Base-by-base conservation (phyloP, 768 basidiomycete species). In the Crucibulum laeve region DNA sequence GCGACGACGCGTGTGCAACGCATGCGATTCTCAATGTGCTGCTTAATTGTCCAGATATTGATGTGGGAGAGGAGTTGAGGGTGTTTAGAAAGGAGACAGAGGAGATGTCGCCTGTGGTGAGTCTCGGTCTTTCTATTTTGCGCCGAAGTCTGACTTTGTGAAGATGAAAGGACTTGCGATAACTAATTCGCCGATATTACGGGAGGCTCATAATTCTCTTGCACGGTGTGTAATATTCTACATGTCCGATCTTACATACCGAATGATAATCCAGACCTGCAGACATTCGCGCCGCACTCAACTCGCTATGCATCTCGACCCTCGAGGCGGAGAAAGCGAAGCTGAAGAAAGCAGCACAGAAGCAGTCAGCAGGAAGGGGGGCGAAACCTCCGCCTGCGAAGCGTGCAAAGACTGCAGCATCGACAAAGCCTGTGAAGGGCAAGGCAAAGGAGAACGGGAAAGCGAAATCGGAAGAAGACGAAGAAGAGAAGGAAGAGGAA, bases 101-200 rank as follows among this genome's bases (percentile, higher is more conserved):
- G 45, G 57, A 65, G 25, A 79, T 84, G 77, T 74, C 75, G 17
- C 67, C 79, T 39, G 68, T 77, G 57, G 82, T 83, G 50, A 36
- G 77, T 64, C 15, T 35, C 41, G 43, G 25, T n/a, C n/a, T 23
- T 14, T 46, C 46, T 35, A 19, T 40, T 37, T 48, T 18, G 17
- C 26, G 18, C 37, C 21, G 33, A 28, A 22, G 38, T 38, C 36
- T 33, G 21, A 33, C 43, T 10, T 32, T 38, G 10, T 7, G 4
- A 13, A 84, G 82, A 82, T 83, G 77, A 75, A 76, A 53, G 82
- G 82, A 5, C 63, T 84, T 10, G 79, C 80, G 4, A 66, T 82
- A 17, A 74, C 80, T 1, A 81, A 79, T 53, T 72, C 72, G n/a
- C 64, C 64, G 15, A 55, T 74, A 33, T 68, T 84, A 6, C 75